Evolutionary conservation across 257 asterid genomes (phyloP).

Genomic region (Cinchona pubescens): DNA sequence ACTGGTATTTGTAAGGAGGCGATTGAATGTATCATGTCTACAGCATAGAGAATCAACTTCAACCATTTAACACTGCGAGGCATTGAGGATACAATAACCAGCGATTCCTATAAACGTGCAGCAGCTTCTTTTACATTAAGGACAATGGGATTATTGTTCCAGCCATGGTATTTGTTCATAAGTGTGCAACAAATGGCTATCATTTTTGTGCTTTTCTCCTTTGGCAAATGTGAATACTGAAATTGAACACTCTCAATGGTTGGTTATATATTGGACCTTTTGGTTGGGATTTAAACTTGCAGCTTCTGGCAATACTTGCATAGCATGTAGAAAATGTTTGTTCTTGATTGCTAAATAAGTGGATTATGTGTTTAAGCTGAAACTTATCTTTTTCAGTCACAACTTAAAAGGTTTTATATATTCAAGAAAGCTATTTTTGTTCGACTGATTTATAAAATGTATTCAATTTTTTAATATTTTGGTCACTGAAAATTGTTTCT

Average conservation of each 20-base stretch:
- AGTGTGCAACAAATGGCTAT: background rate
- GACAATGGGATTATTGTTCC: background rate
- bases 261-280: background rate
- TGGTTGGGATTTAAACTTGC: background rate
- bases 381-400: too few species aligned
- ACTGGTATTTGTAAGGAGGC: conserved; percentile 86
- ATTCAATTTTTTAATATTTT: too few species aligned
- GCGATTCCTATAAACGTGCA: background rate
- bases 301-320: background rate
- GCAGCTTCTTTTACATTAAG: background rate
- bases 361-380: too few species aligned
- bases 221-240: conserved; percentile 2
- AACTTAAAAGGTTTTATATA: background rate
- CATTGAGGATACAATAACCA: background rate
- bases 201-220: background rate
- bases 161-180: background rate
- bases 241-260: background rate
- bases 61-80: background rate
- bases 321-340: too few species aligned
- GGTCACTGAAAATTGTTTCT: background rate
- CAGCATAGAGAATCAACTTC: conserved; percentile 30
- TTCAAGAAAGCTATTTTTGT: too few species aligned
- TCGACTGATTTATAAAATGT: background rate
- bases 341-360: background rate
- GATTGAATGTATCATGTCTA: conserved; percentile 68